phyloP scores from a whole-genome alignment of 2,329 filamentous ascomycete species.

The Exophiala xenobiotica region DNA sequence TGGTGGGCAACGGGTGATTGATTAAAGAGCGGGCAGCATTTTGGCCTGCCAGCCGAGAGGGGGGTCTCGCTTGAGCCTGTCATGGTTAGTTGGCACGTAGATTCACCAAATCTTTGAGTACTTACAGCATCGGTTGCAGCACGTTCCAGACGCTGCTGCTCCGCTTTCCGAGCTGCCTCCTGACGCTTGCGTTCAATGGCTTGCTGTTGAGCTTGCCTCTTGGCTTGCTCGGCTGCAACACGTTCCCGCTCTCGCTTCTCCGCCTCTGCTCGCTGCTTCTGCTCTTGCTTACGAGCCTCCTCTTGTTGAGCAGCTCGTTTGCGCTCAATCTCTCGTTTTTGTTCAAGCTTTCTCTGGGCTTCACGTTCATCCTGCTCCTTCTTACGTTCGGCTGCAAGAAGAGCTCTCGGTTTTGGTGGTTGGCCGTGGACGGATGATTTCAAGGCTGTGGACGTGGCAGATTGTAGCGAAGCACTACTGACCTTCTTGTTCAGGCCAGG shows the following conservation, averaged over 20 bases:
- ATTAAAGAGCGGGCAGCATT: slow-evolving; percentile 59
- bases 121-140: slow-evolving; percentile 40
- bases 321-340: slow-evolving; percentile 77
- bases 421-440: slow-evolving; percentile 65
- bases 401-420: slow-evolving; percentile 65
- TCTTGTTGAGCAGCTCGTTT: slow-evolving; percentile 65
- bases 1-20: slow-evolving; percentile 58
- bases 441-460: slow-evolving; percentile 55
- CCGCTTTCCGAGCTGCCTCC: slow-evolving; percentile 47
- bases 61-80: slow-evolving; percentile 44
- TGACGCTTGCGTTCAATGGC: slow-evolving; percentile 53
- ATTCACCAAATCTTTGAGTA: background rate
- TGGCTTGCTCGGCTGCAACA: slow-evolving; percentile 57
- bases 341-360: slow-evolving; percentile 73
- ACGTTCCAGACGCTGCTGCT: slow-evolving; percentile 40
- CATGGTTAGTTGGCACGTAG: slow-evolving; percentile 16
- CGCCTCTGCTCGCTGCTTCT: slow-evolving; percentile 60
- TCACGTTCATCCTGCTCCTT: slow-evolving; percentile 81
- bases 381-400: slow-evolving; percentile 74
- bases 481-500: slow-evolving; percentile 59
- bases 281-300: slow-evolving; percentile 62
- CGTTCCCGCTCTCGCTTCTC: slow-evolving; percentile 48
- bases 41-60: slow-evolving; percentile 45
- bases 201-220: slow-evolving; percentile 62
- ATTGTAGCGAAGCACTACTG: slow-evolving; percentile 53